These are phyloP conservation scores for Kodamaea leandrae DNA, from an alignment of 805 yeast genomes.

Conservation along the genomic window DNA sequence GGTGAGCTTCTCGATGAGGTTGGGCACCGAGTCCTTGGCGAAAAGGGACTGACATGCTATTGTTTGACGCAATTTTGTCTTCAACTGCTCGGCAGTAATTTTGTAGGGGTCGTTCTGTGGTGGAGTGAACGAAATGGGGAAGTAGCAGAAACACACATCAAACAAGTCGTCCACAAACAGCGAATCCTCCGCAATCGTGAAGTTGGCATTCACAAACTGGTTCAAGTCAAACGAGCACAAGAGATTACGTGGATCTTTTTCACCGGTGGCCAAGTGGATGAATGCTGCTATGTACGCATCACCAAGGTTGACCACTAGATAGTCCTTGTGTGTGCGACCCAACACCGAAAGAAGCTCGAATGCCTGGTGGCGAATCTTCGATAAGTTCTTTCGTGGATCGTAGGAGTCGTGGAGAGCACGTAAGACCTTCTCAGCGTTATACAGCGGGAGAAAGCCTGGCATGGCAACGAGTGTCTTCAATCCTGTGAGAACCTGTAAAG, in stretches of 20 bases:
- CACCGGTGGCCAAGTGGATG: constrained; percentile 73
- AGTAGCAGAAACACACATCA: constrained; percentile 89
- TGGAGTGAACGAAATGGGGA: constrained; percentile 93
- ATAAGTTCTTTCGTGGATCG: constrained; percentile 56
- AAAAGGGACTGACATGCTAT: constrained; percentile 59
- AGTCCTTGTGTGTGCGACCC: constrained; percentile 25
- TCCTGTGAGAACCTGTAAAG: constrained; percentile 53
- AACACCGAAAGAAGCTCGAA: constrained; percentile 49
- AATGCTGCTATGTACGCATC: constrained; percentile 55
- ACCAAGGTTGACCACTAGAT: constrained; percentile 19
- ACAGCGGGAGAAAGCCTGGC: constrained; percentile 42
- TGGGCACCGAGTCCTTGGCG: constrained; percentile 73
- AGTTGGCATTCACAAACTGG: constrained; percentile 39
- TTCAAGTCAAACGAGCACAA: constrained; percentile 65
- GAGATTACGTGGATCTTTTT: constrained; percentile 91
- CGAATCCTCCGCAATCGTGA: constrained; percentile 18
- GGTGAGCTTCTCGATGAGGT: constrained; percentile 72
- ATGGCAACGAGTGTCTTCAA: constrained; percentile 49
- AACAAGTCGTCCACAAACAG: constrained; percentile 59
- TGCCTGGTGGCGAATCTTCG: constrained; percentile 58
- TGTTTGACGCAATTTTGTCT: constrained; percentile 56
- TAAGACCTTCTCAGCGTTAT: constrained; percentile 14
- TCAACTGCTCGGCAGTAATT: constrained; percentile 72
- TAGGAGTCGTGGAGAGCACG: constrained; percentile 26
- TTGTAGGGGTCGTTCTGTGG: constrained; percentile 87